phyloP scores from a whole-genome alignment of 345 rosid species.

The Gossypium arboreum region DNA sequence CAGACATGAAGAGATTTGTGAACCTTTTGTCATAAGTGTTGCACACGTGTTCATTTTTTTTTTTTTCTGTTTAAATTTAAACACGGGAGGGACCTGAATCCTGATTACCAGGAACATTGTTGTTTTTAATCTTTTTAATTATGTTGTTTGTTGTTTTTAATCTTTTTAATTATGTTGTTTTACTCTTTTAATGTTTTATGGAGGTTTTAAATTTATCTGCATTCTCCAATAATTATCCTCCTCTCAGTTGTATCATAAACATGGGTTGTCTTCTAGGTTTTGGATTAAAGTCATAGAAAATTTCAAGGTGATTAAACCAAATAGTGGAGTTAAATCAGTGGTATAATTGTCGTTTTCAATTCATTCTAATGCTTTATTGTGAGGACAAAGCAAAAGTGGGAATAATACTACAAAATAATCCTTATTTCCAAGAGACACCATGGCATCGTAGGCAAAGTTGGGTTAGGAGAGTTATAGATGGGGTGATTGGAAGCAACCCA shows the following conservation, averaged over 20 bases:
- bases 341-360: neutral
- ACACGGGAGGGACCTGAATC: neutral
- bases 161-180: neutral
- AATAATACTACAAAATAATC: conserved; percentile 15
- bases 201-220: neutral
- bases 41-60: neutral
- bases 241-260: too few relatives aligned
- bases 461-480: conserved; percentile 18
- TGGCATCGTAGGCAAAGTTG: neutral
- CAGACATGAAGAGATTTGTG: too few relatives aligned
- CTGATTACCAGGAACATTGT: neutral
- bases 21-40: neutral
- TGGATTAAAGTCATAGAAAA: too few relatives aligned
- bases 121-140: neutral
- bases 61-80: neutral
- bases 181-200: neutral
- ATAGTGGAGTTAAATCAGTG: too few relatives aligned
- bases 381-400: conserved; percentile 28
- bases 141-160: neutral
- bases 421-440: conserved; percentile 28
- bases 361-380: conserved; percentile 9
- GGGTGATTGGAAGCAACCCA: conserved; percentile 27
- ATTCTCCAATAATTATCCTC: too few relatives aligned
- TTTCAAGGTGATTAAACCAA: too few relatives aligned
- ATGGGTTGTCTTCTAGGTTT: too few relatives aligned